Percentiles rank a stretch among this genome's conserved stretches.
These are phyloP conservation scores for Syzygium syzygioides DNA, from an alignment of 441 rosid genomes.

Conservation along the genomic window DNA sequence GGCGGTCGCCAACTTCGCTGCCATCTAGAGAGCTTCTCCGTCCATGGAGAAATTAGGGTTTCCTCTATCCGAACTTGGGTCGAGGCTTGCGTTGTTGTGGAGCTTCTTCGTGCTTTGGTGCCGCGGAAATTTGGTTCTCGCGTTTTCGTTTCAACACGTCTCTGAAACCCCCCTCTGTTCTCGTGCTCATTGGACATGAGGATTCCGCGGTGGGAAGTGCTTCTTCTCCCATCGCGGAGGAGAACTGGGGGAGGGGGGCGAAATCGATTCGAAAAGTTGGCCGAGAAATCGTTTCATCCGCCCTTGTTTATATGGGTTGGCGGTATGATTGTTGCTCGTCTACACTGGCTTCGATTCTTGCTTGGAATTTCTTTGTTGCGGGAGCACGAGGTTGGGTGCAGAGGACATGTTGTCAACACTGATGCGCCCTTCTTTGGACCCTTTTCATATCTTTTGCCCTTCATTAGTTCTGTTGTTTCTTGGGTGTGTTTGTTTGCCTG, in stretches of 20 bases:
- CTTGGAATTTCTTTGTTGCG: not conserved
- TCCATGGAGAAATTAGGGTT: not conserved
- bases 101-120: not conserved
- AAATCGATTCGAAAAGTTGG: constrained; percentile 24
- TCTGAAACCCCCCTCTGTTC: not conserved
- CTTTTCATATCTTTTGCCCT: not conserved
- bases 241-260: constrained; percentile 35
- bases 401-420: not conserved
- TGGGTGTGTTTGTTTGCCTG: not conserved
- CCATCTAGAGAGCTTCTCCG: not conserved
- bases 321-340: constrained; percentile 87
- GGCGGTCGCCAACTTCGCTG: not conserved
- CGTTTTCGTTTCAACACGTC: not conserved
- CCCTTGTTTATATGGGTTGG: constrained; percentile 29
- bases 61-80: not conserved
- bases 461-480: not conserved
- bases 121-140: not conserved
- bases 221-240: constrained; percentile 27
- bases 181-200: not conserved
- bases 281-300: constrained; percentile 94
- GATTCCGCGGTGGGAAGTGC: constrained; percentile 17
- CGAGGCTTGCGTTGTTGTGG: not conserved
- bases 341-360: constrained; percentile 15
- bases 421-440: not conserved
- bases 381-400: not conserved